Percentiles rank a stretch among this genome's conserved stretches.
Evolutionary conservation across 768 basidiomycete species (phyloP).

Genomic region (Xerocomellus chrysenteron): DNA sequence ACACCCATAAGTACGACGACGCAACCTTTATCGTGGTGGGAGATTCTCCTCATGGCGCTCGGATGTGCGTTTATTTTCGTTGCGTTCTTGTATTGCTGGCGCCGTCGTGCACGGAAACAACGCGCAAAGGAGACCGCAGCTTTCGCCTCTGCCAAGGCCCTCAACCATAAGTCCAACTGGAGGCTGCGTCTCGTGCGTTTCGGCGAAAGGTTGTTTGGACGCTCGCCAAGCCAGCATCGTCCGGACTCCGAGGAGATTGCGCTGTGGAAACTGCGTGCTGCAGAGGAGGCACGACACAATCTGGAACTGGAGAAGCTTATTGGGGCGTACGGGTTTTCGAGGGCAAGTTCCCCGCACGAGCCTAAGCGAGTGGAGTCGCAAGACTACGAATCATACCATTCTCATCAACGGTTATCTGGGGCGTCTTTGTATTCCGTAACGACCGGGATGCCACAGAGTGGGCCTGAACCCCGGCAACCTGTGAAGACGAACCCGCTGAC

Average conservation of each 20-base stretch:
- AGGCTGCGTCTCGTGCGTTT: slow-evolving; percentile 54
- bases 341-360: slow-evolving; percentile 37
- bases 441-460: slow-evolving; percentile 59
- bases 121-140: slow-evolving; percentile 63
- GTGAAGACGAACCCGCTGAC: slow-evolving; percentile 47
- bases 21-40: slow-evolving; percentile 68
- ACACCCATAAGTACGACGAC: slow-evolving; percentile 43
- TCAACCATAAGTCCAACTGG: slow-evolving; percentile 53
- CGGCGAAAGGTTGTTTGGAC: slow-evolving; percentile 59
- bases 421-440: slow-evolving; percentile 66
- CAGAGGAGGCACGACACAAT: slow-evolving; percentile 51
- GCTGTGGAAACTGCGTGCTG: slow-evolving; percentile 48
- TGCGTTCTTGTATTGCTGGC: slow-evolving; percentile 63
- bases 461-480: slow-evolving; percentile 74
- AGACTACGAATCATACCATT: slow-evolving; percentile 24
- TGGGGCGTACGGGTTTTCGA: slow-evolving; percentile 46
- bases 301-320: slow-evolving; percentile 52
- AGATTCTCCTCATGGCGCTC: slow-evolving; percentile 80
- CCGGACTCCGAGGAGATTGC: slow-evolving; percentile 46
- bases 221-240: slow-evolving; percentile 26
- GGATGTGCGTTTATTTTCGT: slow-evolving; percentile 80
- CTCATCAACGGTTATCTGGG: slow-evolving; percentile 41
- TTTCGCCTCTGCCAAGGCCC: slow-evolving; percentile 60
- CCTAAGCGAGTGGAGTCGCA: slow-evolving; percentile 24
- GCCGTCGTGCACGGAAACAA: slow-evolving; percentile 65